Evolutionary conservation across 176 grass and related monocot genomes (phyloP).

Genomic region (Alloteropsis semialata): DNA sequence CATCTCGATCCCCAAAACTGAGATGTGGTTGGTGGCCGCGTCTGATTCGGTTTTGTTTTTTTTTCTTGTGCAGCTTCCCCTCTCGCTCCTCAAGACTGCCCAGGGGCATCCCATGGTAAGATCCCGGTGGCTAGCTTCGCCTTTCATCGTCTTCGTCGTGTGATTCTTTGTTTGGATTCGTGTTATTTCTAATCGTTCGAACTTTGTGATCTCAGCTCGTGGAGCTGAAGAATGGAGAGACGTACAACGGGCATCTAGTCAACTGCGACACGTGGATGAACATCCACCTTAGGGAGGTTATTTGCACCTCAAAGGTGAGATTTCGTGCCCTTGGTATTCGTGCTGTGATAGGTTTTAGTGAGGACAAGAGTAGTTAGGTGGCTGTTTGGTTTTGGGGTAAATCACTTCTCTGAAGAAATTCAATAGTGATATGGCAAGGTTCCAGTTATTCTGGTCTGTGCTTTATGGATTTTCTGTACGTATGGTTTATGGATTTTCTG

Average conservation of each 20-base stretch:
- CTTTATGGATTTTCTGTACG: not conserved
- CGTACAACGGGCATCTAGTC: constrained; percentile 97
- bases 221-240: constrained; percentile 98
- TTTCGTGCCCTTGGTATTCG: not conserved
- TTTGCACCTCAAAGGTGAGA: constrained; percentile 96
- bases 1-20: constrained; percentile 16
- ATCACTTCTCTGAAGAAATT: not conserved
- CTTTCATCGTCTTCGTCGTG: not conserved
- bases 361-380: not conserved
- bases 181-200: not conserved
- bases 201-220: constrained; percentile 50
- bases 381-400: not conserved
- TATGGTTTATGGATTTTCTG: not conserved
- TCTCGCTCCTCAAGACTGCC: constrained; percentile 97
- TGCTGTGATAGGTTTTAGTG: not conserved
- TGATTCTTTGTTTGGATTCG: not conserved
- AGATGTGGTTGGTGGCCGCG: not conserved
- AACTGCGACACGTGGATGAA: constrained; percentile 99
- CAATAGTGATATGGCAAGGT: not conserved
- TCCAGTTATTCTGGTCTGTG: not conserved
- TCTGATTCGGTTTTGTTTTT: constrained; percentile 35
- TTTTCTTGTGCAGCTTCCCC: constrained; percentile 69
- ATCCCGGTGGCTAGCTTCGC: not conserved
- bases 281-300: constrained; percentile 98
- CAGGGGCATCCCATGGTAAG: constrained; percentile 99